Evolutionary conservation across 495 filamentous ascomycete genomes (phyloP).

Genomic region (Geopyxis carbonaria): DNA sequence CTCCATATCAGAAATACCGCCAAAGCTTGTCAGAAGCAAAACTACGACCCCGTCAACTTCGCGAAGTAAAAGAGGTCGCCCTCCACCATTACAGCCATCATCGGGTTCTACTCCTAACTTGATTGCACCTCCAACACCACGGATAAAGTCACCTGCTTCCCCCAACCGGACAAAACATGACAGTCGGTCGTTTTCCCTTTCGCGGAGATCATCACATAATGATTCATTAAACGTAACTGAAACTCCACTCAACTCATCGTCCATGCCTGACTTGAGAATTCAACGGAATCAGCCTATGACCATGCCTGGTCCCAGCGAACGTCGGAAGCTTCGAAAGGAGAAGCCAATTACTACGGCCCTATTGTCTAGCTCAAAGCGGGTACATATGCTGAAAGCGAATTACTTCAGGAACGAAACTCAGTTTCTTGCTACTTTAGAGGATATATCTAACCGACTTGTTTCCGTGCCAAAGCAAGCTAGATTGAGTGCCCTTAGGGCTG

Average conservation of each 20-base stretch:
- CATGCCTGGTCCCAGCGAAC: not conserved
- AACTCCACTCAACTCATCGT: constrained; percentile 45
- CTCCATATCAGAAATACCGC: constrained; percentile 29
- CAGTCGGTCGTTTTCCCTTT: constrained; percentile 16
- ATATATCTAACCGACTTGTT: constrained; percentile 59
- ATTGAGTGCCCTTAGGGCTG: constrained; percentile 55
- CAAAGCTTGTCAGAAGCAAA: constrained; percentile 42
- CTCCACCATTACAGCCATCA: constrained; percentile 27
- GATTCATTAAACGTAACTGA: constrained; percentile 33
- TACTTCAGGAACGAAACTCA: constrained; percentile 60
- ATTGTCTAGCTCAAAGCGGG: constrained; percentile 39
- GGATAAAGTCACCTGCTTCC: not conserved
- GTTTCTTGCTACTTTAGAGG: constrained; percentile 53
- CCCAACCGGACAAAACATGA: constrained; percentile 13
- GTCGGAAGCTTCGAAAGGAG: constrained; percentile 26
- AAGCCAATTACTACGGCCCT: constrained; percentile 35
- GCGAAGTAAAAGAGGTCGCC: constrained; percentile 32
- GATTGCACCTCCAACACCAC: not conserved
- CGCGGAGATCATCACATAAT: constrained; percentile 21
- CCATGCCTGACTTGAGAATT: constrained; percentile 43
- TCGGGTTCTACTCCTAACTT: constrained; percentile 21
- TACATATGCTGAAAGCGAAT: constrained; percentile 47
- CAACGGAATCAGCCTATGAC: constrained; percentile 28
- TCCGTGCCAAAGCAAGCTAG: constrained; percentile 56
- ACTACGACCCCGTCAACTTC: constrained; percentile 37